phyloP scores from a whole-genome alignment of 768 basidiomycete genomes.

The Grammothele lineata region DNA sequence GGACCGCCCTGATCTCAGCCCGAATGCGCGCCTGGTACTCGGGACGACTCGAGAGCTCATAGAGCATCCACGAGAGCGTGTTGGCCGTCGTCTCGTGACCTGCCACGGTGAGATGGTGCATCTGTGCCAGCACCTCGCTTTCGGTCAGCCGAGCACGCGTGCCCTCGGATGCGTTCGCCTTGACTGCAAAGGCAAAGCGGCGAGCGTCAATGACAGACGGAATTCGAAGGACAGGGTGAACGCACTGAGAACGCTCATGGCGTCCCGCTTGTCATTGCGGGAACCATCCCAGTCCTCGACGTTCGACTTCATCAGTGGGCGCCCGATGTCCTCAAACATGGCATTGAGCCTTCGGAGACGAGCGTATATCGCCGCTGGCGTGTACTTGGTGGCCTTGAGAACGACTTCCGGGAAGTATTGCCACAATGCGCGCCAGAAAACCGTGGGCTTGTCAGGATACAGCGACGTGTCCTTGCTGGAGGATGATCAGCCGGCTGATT shows the following conservation, averaged over 20 bases:
- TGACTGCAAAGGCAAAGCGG: background rate
- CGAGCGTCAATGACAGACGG: background rate
- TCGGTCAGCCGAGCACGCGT: constrained; percentile 7
- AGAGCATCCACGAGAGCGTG: constrained; percentile 10
- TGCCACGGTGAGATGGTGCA: constrained; percentile 12
- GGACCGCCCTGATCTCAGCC: constrained; percentile 9
- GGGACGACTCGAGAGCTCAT: constrained; percentile 10
- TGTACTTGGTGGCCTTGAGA: constrained; percentile 11
- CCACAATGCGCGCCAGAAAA: constrained; percentile 18
- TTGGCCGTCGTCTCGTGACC: constrained; percentile 15
- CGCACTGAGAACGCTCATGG: constrained; percentile 19
- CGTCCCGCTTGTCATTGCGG: constrained; percentile 5
- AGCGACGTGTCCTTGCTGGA: constrained; percentile 6
- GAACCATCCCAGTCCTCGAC: background rate
- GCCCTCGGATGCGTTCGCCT: constrained; percentile 16
- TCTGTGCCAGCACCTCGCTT: constrained; percentile 17
- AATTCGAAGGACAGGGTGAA: background rate
- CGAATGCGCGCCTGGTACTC: constrained; percentile 14
- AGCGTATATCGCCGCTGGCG: constrained; percentile 4
- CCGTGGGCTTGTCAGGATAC: constrained; percentile 2
- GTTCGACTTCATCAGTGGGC: constrained; percentile 6
- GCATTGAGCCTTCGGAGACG: constrained; percentile 4
- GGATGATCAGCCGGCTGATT: background rate
- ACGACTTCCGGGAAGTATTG: constrained; percentile 14
- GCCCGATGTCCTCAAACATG: constrained; percentile 8